Evolutionary conservation across 257 asterid genomes (phyloP).

Genomic region (Misopates orontium): DNA sequence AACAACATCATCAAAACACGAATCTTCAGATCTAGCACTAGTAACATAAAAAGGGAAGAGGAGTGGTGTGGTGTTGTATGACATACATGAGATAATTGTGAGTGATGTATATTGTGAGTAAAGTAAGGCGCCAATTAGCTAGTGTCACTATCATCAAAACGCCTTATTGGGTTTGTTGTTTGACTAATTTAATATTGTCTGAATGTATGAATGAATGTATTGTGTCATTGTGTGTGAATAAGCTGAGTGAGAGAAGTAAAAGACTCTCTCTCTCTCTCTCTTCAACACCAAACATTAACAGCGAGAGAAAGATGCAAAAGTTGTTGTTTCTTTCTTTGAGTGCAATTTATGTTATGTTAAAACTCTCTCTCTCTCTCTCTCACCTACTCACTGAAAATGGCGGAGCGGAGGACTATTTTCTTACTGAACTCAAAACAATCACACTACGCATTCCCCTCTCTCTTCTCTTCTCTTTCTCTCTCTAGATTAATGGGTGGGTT

Average conservation of each 20-base stretch:
- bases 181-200: slow-evolving; percentile 18
- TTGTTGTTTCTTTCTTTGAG: no score
- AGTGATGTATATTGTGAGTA: slow-evolving; percentile 33
- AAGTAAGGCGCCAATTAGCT: slow-evolving; percentile 55
- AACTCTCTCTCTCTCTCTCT: no score
- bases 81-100: slow-evolving; percentile 22
- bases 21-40: slow-evolving; percentile 45
- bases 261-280: no score
- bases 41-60: slow-evolving; percentile 11
- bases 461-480: no score
- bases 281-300: no score
- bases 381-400: no score
- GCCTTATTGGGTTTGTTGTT: slow-evolving; percentile 30
- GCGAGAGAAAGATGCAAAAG: no score
- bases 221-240: no score
- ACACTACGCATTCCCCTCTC: background rate
- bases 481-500: no score
- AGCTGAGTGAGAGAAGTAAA: no score
- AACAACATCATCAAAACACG: background rate
- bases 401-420: no score
- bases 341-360: slow-evolving; percentile 45
- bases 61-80: slow-evolving; percentile 20
- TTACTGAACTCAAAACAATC: background rate
- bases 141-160: slow-evolving; percentile 48
- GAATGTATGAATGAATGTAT: no score